Conservation (phyloP, 2,329 filamentous ascomycete genomes). For the Penicillium psychrosexuale region DNA sequence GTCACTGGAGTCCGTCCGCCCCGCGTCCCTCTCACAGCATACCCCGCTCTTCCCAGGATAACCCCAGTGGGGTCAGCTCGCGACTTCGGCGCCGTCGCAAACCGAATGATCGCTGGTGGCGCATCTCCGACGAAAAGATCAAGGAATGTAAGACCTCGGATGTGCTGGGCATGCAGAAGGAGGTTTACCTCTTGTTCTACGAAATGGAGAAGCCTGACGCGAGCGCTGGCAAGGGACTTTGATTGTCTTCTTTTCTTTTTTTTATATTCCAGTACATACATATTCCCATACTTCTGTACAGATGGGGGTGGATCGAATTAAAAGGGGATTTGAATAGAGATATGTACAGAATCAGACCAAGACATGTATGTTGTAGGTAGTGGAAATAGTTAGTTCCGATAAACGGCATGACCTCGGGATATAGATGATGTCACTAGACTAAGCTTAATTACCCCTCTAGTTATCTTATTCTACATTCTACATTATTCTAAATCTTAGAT, state of each 20-base stretch:
- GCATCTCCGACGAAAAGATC: conserved; percentile 95
- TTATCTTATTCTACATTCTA: no score
- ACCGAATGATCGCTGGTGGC: conserved; percentile 81
- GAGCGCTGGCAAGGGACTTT: conserved; percentile 4
- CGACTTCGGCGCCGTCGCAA: conserved; percentile 59
- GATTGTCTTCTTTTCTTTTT: not conserved
- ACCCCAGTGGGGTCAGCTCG: conserved; percentile 22
- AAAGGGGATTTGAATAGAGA: not conserved
- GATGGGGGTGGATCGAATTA: not conserved
- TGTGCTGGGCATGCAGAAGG: conserved; percentile 87
- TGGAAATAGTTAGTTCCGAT: not conserved
- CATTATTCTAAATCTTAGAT: no score
- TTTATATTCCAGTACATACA: not conserved
- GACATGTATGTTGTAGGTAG: no score
- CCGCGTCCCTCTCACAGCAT: conserved; percentile 25
- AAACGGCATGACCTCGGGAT: not conserved
- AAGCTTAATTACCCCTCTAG: no score
- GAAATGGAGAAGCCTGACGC: conserved; percentile 63
- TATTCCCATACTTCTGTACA: not conserved
- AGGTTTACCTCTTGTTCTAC: conserved; percentile 96
- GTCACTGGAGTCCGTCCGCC: conserved; percentile 26
- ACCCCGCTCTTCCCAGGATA: conserved; percentile 25
- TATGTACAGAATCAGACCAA: not conserved
- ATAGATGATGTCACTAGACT: conserved; percentile 1
- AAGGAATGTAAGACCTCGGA: conserved; percentile 91